Conservation (phyloP, 2,329 filamentous ascomycete genomes). For the Phialophora tarda region DNA sequence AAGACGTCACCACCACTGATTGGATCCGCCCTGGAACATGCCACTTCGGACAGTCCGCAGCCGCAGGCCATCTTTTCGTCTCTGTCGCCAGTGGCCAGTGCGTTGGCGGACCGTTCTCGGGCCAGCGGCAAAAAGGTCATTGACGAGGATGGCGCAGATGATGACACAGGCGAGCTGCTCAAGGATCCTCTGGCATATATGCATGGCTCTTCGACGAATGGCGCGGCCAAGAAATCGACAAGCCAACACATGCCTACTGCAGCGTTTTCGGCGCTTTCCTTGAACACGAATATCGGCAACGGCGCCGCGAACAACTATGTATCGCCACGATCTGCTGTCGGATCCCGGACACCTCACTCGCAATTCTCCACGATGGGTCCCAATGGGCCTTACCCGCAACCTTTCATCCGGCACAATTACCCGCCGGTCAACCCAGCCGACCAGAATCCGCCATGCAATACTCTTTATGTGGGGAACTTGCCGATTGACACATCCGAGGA, state of each 20-base stretch:
- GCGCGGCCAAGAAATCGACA: constrained; percentile 65
- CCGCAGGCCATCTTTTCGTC: constrained; percentile 66
- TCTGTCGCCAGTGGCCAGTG: constrained; percentile 62
- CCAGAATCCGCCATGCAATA: constrained; percentile 97
- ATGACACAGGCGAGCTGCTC: constrained; percentile 66
- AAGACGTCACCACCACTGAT: constrained; percentile 58
- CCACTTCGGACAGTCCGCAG: constrained; percentile 57
- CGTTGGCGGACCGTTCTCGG: constrained; percentile 56
- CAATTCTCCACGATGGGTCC: constrained; percentile 61
- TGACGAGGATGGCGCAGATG: constrained; percentile 64
- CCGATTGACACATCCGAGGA: constrained; percentile 92
- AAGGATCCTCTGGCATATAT: constrained; percentile 71
- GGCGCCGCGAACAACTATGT: constrained; percentile 50
- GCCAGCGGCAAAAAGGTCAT: constrained; percentile 68
- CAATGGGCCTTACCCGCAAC: constrained; percentile 61
- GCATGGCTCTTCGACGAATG: constrained; percentile 66
- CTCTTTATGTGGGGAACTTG: constrained; percentile 95
- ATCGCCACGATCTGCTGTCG: constrained; percentile 56
- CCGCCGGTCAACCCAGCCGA: constrained; percentile 93
- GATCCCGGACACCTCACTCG: constrained; percentile 58
- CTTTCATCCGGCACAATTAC: constrained; percentile 70
- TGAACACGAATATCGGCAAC: constrained; percentile 67
- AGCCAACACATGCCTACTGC: constrained; percentile 73
- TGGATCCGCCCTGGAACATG: constrained; percentile 55
- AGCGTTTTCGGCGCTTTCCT: constrained; percentile 71